Base-by-base conservation (phyloP, 2,329 filamentous ascomycete species). In the Phyllosticta citrichinensis region DNA sequence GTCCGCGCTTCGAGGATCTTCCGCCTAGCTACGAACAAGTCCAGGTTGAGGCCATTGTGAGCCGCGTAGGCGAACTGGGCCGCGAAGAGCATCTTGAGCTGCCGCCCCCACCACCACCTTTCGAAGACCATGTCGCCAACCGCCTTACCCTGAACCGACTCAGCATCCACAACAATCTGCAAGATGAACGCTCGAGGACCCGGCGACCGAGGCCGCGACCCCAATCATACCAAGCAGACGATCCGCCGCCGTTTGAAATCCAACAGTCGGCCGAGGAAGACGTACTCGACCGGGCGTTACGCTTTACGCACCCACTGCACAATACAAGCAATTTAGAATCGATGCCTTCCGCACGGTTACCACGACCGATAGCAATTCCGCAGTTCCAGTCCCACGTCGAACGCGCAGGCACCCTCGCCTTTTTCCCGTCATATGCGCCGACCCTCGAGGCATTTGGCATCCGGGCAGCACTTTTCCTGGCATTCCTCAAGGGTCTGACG, bases 11-110 rank as follows among this genome's bases (percentile, higher is more conserved):
- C 56, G 69, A 73, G 56, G 72, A 74, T 57, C 63, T 73, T 3
- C 72, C 72, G 20, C 72, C 72, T 1, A 69, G 71, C 0, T 74
- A 74, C 57, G 70, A 72, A 52, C 68, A 74, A 61, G 72, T 71
- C 5, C 68, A 69, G 25, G 55, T 51, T 8, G 22, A 51, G 33
- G 33, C 19, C 11, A 40, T 19, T 25, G 24, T 40, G 11, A 14
- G 53, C 19, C 20, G 56, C 17, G 14, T 14, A 3, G 25, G 12
- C 30, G 14, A 33, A 19, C 50, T 25, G 12, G n/a, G 56, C 14
- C 3, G 40, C 40, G 22, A 62, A 4, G 35, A 47, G 22, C 10
- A 27, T 3, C 27, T 30, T 30, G 27, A 30, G 40, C n/a, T 12
- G 11, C 19, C 25, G 20, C 53, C 27, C 11, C 51, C 51, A 19